Base-by-base conservation (phyloP, 2,329 filamentous ascomycete species). In the Aspergillus sp. region DNA sequence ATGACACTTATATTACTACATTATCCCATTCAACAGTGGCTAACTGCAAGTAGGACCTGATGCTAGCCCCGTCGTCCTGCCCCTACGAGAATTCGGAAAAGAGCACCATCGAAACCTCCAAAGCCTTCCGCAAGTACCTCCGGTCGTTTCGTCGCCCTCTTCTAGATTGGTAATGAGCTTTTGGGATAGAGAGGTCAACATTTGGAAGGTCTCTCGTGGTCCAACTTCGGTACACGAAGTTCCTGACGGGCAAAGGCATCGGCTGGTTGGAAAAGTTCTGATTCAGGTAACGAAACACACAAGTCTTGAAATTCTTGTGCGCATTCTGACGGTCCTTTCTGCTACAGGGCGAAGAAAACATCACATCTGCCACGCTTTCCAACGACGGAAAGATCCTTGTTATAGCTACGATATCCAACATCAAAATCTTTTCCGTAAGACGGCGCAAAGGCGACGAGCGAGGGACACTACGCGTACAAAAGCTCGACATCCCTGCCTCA, bases 171-270 rank as follows among this genome's bases (percentile, higher is more conserved):
- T 99, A 24, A 85, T 95, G 68, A 91, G 90, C 72, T 98, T 92
- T 90, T 98, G 93, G 91, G 90, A 93, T 63, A 84, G 89, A 55
- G 90, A 96, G 71, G 81, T 98, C 48, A 87, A 89, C 64, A 84
- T 99, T 59, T 99, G 93, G 92, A 84, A 81, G 41, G 76, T 89
- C 20, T 70, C 72, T 34, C 64, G 76, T 71, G 65, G 70, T 66
- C 59, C 71, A 80, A 60, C 85, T 81, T 71, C 82, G 32, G 57
- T 68, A 45, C 67, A 73, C 17, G 78, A 83, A 48, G 70, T 74
- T 30, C 69, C 74, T 3, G 72, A 74, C 43, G 68, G 66, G 11
- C 70, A 71, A 58, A 68, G 68, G 45, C 71, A 75, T 57, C 71
- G 63, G 61, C 79, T 91, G 8, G 80, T 91, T 32, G 89, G 87